Evolutionary conservation across 176 grass and related monocot species (phyloP).

Genomic region (Cenchrus purpureus): DNA sequence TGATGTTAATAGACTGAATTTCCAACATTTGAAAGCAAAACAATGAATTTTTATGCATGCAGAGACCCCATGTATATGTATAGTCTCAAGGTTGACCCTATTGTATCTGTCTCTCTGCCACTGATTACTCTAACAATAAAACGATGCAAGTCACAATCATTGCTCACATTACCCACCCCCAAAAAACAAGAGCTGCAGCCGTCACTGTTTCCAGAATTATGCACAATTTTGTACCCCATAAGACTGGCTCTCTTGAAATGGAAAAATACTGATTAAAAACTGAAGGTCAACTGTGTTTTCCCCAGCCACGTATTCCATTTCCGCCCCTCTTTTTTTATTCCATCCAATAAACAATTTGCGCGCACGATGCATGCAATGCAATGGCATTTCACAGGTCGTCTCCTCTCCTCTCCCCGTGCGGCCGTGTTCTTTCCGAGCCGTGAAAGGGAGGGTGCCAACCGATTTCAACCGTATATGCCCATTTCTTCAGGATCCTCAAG

Average conservation of each 20-base stretch:
- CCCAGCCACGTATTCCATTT: not conserved
- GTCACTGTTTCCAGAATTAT: not conserved
- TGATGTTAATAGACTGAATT: not conserved
- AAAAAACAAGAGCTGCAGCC: not conserved
- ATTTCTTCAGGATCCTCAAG: conserved; percentile 26
- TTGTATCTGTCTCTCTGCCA: not conserved
- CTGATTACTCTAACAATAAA: not conserved
- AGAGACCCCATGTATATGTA: not conserved
- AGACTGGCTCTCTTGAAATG: not conserved
- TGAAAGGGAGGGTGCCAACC: conserved; percentile 33
- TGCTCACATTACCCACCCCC: not conserved
- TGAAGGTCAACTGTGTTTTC: conserved; percentile 37
- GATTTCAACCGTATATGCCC: not conserved
- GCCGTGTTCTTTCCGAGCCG: not conserved
- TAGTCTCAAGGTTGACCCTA: not conserved
- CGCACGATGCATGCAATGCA: not conserved
- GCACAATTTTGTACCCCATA: not conserved
- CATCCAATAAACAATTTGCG: conserved; percentile 34
- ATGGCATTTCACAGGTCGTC: conserved; percentile 15
- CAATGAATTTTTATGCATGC: not conserved
- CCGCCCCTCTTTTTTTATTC: not conserved
- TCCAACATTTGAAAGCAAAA: not conserved
- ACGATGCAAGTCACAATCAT: conserved; percentile 23
- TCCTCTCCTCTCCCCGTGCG: conserved; percentile 7
- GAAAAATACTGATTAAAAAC: not conserved